These are phyloP conservation scores for Gossypium turneri DNA, from an alignment of 345 rosid species.

Conservation along the genomic window DNA sequence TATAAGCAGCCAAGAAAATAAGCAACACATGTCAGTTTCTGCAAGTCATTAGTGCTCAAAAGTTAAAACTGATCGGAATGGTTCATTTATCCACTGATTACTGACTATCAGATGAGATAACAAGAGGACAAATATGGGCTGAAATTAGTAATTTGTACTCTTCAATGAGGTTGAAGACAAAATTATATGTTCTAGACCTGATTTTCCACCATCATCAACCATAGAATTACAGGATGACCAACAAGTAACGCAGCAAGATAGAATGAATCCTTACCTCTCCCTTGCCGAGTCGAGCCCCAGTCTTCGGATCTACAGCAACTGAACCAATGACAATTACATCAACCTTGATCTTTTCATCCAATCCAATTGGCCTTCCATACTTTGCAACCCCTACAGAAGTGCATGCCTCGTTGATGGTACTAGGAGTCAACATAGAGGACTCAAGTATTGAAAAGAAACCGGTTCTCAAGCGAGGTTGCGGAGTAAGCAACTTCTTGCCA, in stretches of 20 bases:
- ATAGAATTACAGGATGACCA: not conserved
- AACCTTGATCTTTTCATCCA: constrained; percentile 76
- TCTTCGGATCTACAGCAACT: constrained; percentile 78
- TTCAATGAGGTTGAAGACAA: not conserved
- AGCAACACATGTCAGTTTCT: constrained; percentile 4
- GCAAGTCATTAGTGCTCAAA: not conserved
- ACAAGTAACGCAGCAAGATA: constrained; percentile 1
- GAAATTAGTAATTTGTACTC: not conserved
- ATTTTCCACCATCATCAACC: not conserved
- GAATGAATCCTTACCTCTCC: constrained; percentile 58
- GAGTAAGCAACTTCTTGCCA: constrained; percentile 77
- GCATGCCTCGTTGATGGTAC: constrained; percentile 62
- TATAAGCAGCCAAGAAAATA: not conserved
- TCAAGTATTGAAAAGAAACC: constrained; percentile 83
- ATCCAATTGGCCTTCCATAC: constrained; percentile 74
- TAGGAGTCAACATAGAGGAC: constrained; percentile 40
- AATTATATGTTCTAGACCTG: not conserved
- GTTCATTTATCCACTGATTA: not conserved
- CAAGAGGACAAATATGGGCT: not conserved
- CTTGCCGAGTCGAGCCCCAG: constrained; percentile 89
- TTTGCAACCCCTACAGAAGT: constrained; percentile 81
- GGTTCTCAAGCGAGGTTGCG: constrained; percentile 86
- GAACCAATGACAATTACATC: constrained; percentile 81
- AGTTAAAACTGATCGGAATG: not conserved
- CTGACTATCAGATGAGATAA: not conserved